A percentile compares a stretch with the other conserved stretches of the same genome.
phyloP scores from a whole-genome alignment of 768 basidiomycete genomes.

The Flagelloscypha sp. region DNA sequence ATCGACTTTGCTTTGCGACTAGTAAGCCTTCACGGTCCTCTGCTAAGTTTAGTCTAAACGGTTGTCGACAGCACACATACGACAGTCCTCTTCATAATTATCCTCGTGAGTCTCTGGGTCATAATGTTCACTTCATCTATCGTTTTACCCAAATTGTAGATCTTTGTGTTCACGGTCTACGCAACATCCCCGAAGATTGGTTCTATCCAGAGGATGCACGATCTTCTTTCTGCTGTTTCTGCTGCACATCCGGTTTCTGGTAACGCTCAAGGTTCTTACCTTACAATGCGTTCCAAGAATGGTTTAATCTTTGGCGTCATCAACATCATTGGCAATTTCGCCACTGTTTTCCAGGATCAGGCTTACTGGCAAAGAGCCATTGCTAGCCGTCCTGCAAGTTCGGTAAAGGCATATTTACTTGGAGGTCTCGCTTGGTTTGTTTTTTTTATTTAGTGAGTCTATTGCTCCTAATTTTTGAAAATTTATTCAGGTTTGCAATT shows the following conservation, averaged over 20 bases:
- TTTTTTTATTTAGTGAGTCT: neutral
- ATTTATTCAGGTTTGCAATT: conserved; percentile 58
- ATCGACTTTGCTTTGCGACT: conserved; percentile 78
- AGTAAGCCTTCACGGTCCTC: conserved; percentile 38
- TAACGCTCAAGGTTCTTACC: conserved; percentile 80
- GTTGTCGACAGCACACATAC: conserved; percentile 64
- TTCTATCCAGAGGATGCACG: conserved; percentile 68
- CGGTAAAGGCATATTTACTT: conserved; percentile 84
- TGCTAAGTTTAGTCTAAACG: neutral
- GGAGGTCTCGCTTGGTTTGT: conserved; percentile 81
- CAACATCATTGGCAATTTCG: conserved; percentile 82
- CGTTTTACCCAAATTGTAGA: conserved; percentile 16
- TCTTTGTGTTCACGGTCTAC: conserved; percentile 72
- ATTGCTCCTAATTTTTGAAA: neutral
- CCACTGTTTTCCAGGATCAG: conserved; percentile 55
- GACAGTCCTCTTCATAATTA: conserved; percentile 77
- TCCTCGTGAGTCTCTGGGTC: conserved; percentile 36
- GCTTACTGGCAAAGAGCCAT: conserved; percentile 93
- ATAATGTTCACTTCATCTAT: neutral
- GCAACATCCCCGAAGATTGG: conserved; percentile 75
- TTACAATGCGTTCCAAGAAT: conserved; percentile 70
- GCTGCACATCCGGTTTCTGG: conserved; percentile 54
- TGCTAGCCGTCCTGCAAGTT: conserved; percentile 74
- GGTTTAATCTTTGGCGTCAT: conserved; percentile 82
- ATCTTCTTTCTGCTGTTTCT: conserved; percentile 58